Percentiles rank a stretch among this genome's conserved stretches.
phyloP scores from a whole-genome alignment of 495 filamentous ascomycete genomes.

The Choiromyces venosus region DNA sequence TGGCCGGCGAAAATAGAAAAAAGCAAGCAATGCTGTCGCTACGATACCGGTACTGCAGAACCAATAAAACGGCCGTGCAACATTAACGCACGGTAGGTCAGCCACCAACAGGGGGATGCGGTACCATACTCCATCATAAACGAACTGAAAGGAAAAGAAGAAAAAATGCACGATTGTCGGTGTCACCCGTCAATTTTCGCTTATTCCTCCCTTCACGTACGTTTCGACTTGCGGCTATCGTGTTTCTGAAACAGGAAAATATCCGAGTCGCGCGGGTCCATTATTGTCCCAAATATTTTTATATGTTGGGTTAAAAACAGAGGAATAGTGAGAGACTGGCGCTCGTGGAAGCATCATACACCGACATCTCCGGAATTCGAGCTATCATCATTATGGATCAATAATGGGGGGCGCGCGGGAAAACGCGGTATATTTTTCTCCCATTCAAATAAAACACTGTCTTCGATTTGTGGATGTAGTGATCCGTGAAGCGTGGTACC shows the following conservation, averaged over 20 bases:
- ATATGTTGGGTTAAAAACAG: neutral
- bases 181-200: neutral
- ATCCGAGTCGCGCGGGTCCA: neutral
- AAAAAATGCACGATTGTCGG: neutral
- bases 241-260: neutral
- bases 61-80: neutral
- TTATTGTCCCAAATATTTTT: neutral
- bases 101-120: neutral
- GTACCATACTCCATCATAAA: neutral
- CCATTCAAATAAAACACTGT: neutral
- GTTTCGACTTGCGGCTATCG: neutral
- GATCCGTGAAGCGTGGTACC: neutral
- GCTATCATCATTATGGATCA: neutral
- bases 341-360: neutral
- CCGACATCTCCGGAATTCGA: neutral
- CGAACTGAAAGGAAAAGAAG: neutral
- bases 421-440: neutral
- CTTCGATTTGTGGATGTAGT: neutral
- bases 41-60: neutral
- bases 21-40: neutral
- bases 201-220: neutral
- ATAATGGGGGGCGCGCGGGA: neutral
- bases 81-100: neutral
- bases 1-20: neutral
- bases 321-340: neutral